Percentiles rank a stretch among this genome's conserved stretches.
Conservation (phyloP, 2,329 filamentous ascomycete species). For the Zasmidium cellare region DNA sequence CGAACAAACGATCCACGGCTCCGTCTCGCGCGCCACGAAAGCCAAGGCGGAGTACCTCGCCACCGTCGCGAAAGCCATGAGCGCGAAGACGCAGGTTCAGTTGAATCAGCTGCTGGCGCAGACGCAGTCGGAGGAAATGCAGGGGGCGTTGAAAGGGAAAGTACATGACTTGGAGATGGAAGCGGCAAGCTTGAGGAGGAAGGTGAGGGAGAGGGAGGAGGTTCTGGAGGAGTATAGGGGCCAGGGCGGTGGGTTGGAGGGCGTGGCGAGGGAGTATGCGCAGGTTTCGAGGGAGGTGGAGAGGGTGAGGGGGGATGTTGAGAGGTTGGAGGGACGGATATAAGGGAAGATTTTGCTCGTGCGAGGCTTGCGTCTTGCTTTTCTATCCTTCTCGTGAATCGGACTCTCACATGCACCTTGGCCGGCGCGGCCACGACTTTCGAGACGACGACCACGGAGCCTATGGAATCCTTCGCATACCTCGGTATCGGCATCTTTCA, state of each 20-base stretch:
- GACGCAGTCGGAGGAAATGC: conserved; percentile 26
- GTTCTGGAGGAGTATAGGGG: conserved; percentile 40
- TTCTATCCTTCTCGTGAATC: neutral
- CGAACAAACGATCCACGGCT: conserved; percentile 50
- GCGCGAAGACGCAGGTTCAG: conserved; percentile 39
- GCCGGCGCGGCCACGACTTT: neutral
- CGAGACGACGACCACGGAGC: neutral
- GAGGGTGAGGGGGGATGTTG: conserved; percentile 36
- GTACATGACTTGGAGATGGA: conserved; percentile 33
- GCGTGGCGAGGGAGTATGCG: conserved; percentile 42
- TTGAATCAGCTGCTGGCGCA: conserved; percentile 27
- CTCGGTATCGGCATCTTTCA: neutral
- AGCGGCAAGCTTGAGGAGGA: conserved; percentile 31
- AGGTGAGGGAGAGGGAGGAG: conserved; percentile 35
- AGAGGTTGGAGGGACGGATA: conserved; percentile 26
- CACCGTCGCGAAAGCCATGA: conserved; percentile 43
- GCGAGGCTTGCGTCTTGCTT: neutral
- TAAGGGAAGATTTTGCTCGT: no score
- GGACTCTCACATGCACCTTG: neutral
- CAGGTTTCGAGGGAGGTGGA: conserved; percentile 28
- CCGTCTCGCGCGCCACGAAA: conserved; percentile 41
- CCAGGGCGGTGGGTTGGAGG: conserved; percentile 38
- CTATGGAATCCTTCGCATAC: neutral
- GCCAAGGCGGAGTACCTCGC: conserved; percentile 46
- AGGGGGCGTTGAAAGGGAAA: conserved; percentile 34